A percentile compares a stretch with the other conserved stretches of the same genome.
Conservation (phyloP, 495 filamentous ascomycete genomes). For the Penicillium dipodomyicola region DNA sequence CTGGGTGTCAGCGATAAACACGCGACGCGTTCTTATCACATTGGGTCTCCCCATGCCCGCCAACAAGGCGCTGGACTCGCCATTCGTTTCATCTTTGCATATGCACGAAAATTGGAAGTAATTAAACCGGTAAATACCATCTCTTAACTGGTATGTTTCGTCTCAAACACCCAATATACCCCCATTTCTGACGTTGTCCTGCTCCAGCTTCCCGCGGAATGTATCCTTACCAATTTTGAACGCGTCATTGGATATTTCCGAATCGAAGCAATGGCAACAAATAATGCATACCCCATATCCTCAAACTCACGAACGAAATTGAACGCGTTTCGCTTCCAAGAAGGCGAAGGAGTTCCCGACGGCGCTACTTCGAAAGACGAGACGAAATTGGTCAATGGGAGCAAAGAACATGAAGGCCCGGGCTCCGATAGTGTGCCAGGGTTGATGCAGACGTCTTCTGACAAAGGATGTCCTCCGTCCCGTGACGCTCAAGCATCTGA, state of each 20-base stretch:
- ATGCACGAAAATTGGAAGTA: neutral
- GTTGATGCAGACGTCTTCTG: slow-evolving; percentile 25
- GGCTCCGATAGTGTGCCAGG: slow-evolving; percentile 44
- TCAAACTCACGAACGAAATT: slow-evolving; percentile 57
- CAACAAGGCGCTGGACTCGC: slow-evolving; percentile 12
- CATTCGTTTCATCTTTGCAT: slow-evolving; percentile 6
- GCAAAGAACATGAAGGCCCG: slow-evolving; percentile 42
- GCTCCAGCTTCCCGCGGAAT: slow-evolving; percentile 22
- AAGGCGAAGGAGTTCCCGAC: slow-evolving; percentile 31
- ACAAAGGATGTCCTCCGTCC: slow-evolving; percentile 25
- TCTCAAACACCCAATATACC: neutral
- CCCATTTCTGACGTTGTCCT: slow-evolving; percentile 22
- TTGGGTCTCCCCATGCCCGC: slow-evolving; percentile 10
- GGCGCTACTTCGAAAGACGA: slow-evolving; percentile 29
- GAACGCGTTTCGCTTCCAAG: slow-evolving; percentile 54
- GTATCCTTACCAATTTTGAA: slow-evolving; percentile 26
- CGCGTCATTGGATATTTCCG: slow-evolving; percentile 11
- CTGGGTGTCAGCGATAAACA: slow-evolving; percentile 31
- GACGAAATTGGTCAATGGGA: slow-evolving; percentile 25
- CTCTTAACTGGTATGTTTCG: slow-evolving; percentile 1
- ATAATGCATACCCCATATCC: slow-evolving; percentile 41
- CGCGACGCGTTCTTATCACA: slow-evolving; percentile 43
- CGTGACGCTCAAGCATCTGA: neutral
- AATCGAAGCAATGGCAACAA: slow-evolving; percentile 30
- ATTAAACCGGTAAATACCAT: slow-evolving; percentile 6